Evolutionary conservation across 129 eudicot species (phyloP), one percentile per base, ranked within the genome.

Genomic region (sunflower (Helianthus annuus)): DNA sequence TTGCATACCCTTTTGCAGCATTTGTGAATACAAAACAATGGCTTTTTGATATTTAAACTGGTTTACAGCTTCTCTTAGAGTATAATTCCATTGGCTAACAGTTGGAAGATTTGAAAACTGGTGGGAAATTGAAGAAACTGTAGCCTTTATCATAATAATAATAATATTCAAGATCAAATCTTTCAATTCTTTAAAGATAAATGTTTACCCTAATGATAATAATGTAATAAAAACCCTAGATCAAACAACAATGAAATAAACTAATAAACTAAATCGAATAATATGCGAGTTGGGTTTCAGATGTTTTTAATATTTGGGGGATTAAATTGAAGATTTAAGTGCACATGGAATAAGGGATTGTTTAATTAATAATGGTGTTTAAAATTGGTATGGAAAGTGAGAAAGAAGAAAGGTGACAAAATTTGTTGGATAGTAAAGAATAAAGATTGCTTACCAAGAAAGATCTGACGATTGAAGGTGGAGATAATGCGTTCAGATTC

Each of bases 41-140:
- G 93, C 79, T 69, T 81, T 81, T 10, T 82, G 80, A 65, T 68
- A 36, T 15, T 84, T 76, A 46, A 82, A 81, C 55, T 78, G 81
- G 59, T 81, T 83, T 55, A 85, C 72, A 49, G 91, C 85, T 73
- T 81, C 81, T 75, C 83, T 81, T 52, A 91, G 76, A 59, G 68
- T 67, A 65, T 80, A 52, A 73, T 88, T 91, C 93, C 90, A 91
- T 44, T 44, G 87, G 15, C 40, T 45, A 62, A 79, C 72, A 10
- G 75, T 69, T 40, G 73, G 22, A 15, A 57, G 65, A 64, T 74
- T 77, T 73, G 70, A 58, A 80, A 87, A 10, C 46, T 66, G 75
- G 77, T 78, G 73, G 74, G 75, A 69, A 27, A 77, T 56, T n/a
- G 76, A 70, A 65, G 76, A 17, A 42, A 53, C 22, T 42, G 75